Evolutionary conservation across 208 protist species (phyloP).

Genomic region (Herpetomonas tarakana): DNA sequence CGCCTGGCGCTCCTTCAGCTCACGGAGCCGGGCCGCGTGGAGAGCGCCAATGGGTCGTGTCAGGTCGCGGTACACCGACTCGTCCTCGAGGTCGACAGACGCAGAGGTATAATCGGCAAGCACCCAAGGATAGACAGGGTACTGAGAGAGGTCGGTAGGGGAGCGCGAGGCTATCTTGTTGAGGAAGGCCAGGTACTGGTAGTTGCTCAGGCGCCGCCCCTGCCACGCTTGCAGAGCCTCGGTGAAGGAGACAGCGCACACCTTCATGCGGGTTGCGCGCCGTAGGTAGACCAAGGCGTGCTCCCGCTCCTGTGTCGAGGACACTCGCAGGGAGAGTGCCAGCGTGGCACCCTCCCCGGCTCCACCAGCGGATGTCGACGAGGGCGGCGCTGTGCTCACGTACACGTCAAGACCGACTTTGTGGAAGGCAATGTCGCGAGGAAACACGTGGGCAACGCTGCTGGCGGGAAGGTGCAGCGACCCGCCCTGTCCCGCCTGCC

Average conservation of each 20-base stretch:
- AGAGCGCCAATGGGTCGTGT: slow-evolving; percentile 93
- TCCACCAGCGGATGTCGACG: slow-evolving; percentile 6
- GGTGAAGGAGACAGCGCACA: slow-evolving; percentile 14
- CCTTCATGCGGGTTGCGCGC: slow-evolving; percentile 11
- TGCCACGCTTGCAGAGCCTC: slow-evolving; percentile 29
- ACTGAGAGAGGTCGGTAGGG: slow-evolving; percentile 56
- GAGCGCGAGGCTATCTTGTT: slow-evolving; percentile 55
- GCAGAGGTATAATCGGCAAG: slow-evolving; percentile 78
- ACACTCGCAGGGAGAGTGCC: slow-evolving; percentile 31
- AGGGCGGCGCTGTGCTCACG: slow-evolving; percentile 6
- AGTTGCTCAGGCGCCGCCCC: slow-evolving; percentile 30
- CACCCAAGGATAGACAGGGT: slow-evolving; percentile 95
- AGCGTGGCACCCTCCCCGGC: background rate
- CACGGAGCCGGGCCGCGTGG: slow-evolving; percentile 46
- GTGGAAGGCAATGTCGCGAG: slow-evolving; percentile 33
- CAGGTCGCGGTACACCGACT: slow-evolving; percentile 82
- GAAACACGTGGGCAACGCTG: slow-evolving; percentile 30
- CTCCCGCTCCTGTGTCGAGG: slow-evolving; percentile 20
- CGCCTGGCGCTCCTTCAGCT: slow-evolving; percentile 42
- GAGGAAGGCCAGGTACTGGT: slow-evolving; percentile 50
- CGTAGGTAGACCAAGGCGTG: slow-evolving; percentile 18
- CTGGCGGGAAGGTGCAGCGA: too few relatives aligned
- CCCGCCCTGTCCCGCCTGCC: too few relatives aligned
- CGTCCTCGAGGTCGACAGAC: slow-evolving; percentile 53
- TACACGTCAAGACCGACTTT: slow-evolving; percentile 45